These are phyloP conservation scores for Rhodotorula kratochvilovae DNA, from an alignment of 768 basidiomycete species.

Conservation along the genomic window DNA sequence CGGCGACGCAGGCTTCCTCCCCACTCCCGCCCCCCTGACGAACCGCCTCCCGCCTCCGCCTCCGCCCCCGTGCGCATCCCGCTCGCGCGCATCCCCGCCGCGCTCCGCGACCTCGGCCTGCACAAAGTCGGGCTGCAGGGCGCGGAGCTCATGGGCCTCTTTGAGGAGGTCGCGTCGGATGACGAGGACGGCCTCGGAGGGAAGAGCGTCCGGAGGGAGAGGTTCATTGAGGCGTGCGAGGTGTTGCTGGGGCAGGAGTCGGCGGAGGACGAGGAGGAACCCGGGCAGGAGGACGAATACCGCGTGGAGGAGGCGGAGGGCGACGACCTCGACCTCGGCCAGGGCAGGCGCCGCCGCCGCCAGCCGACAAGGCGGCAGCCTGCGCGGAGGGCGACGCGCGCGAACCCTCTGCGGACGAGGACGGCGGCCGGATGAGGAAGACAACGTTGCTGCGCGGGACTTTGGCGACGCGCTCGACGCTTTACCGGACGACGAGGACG, in stretches of 20 bases:
- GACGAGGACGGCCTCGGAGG: conserved; percentile 18
- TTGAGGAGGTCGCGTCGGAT: conserved; percentile 27
- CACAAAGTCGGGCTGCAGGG: background rate
- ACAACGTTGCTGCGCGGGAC: conserved; percentile 11
- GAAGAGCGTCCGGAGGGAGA: conserved; percentile 24
- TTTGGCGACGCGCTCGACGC: conserved; percentile 18
- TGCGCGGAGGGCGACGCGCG: background rate
- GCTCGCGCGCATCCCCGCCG: conserved; percentile 1
- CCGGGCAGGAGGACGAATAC: background rate
- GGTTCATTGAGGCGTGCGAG: conserved; percentile 24
- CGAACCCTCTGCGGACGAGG: background rate
- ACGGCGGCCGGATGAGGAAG: conserved; percentile 3
- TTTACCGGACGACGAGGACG: conserved; percentile 1
- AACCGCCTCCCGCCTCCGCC: background rate
- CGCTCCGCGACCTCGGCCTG: conserved; percentile 13
- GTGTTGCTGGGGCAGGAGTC: background rate
- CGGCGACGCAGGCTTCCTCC: background rate
- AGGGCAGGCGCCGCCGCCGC: background rate
- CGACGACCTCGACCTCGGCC: background rate
- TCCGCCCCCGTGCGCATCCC: conserved; percentile 23
- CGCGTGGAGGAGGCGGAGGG: conserved; percentile 6
- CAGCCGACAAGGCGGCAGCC: conserved; percentile 2
- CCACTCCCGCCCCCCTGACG: background rate
- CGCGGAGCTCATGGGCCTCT: conserved; percentile 14
- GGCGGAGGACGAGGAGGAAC: background rate